phyloP scores from a whole-genome alignment of 2,329 filamentous ascomycete species.

The Fusarium setosum region DNA sequence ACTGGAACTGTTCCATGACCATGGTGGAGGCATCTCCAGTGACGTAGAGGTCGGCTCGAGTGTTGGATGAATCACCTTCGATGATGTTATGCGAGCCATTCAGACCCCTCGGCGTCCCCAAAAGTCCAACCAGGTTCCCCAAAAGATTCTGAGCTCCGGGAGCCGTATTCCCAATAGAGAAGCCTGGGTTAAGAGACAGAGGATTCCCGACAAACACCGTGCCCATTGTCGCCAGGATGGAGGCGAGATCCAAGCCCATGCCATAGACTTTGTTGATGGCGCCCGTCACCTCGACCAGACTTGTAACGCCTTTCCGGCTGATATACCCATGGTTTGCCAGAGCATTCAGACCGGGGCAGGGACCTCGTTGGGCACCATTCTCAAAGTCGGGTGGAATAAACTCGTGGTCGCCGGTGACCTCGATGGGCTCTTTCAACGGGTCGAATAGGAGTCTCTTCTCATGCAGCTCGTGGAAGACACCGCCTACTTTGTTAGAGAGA shows the following conservation, averaged over 20 bases:
- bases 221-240: conserved; percentile 7
- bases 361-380: conserved; percentile 40
- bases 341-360: conserved; percentile 51
- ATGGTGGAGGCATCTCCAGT: conserved; percentile 22
- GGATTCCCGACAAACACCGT: conserved; percentile 25
- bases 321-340: conserved; percentile 52
- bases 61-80: conserved; percentile 21
- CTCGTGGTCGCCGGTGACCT: conserved; percentile 30
- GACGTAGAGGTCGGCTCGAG: conserved; percentile 10
- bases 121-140: conserved; percentile 6
- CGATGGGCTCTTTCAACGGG: not conserved
- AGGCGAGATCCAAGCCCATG: conserved; percentile 12
- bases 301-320: conserved; percentile 30
- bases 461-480: not conserved
- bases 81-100: conserved; percentile 22
- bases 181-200: conserved; percentile 13
- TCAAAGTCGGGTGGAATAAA: conserved; percentile 42
- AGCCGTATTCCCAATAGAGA: conserved; percentile 8
- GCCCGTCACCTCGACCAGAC: conserved; percentile 17
- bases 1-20: conserved; percentile 4
- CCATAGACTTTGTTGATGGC: conserved; percentile 29
- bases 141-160: conserved; percentile 8
- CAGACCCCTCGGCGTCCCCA: conserved; percentile 18
- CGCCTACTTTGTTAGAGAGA: conserved; percentile 1
- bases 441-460: conserved; percentile 1